Conservation (phyloP, 176 grass and related monocot genomes). For the Avena insularis region DNA sequence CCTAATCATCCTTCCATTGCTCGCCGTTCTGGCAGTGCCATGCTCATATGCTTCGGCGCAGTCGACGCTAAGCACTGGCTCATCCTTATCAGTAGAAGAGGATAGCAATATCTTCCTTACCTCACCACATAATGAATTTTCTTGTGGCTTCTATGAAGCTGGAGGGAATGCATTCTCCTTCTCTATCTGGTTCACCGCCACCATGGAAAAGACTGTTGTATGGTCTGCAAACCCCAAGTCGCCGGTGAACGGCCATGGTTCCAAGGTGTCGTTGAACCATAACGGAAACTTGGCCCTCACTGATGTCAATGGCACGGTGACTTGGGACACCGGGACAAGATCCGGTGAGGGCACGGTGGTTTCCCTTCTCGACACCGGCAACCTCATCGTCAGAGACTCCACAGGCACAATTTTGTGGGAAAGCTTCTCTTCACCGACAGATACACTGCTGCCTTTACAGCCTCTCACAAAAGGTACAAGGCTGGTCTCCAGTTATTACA, state of each 20-base stretch:
- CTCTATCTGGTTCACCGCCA: conserved; percentile 68
- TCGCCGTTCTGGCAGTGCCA: conserved; percentile 23
- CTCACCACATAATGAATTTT: conserved; percentile 55
- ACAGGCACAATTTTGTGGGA: conserved; percentile 49
- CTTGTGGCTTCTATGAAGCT: conserved; percentile 65
- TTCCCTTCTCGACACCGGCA: conserved; percentile 66
- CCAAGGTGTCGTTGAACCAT: conserved; percentile 43
- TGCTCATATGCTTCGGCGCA: conserved; percentile 37
- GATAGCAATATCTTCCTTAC: conserved; percentile 49
- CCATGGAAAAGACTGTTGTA: conserved; percentile 47
- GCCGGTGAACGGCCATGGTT: conserved; percentile 64
- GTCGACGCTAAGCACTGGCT: conserved; percentile 30
- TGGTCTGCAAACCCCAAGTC: conserved; percentile 76
- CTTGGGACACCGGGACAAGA: conserved; percentile 59
- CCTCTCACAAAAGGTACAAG: conserved; percentile 52
- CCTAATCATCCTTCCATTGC: conserved; percentile 41
- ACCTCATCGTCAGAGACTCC: conserved; percentile 63
- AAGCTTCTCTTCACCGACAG: conserved; percentile 72
- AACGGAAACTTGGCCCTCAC: conserved; percentile 58
- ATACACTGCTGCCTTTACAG: conserved; percentile 65
- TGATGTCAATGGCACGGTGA: conserved; percentile 62
- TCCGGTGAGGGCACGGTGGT: conserved; percentile 23
- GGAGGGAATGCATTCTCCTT: conserved; percentile 70
- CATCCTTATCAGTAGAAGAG: conserved; percentile 48
- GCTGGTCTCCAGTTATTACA: conserved; percentile 62